phyloP scores from a whole-genome alignment of 176 grass and related monocot species.

The Musa itinerans region DNA sequence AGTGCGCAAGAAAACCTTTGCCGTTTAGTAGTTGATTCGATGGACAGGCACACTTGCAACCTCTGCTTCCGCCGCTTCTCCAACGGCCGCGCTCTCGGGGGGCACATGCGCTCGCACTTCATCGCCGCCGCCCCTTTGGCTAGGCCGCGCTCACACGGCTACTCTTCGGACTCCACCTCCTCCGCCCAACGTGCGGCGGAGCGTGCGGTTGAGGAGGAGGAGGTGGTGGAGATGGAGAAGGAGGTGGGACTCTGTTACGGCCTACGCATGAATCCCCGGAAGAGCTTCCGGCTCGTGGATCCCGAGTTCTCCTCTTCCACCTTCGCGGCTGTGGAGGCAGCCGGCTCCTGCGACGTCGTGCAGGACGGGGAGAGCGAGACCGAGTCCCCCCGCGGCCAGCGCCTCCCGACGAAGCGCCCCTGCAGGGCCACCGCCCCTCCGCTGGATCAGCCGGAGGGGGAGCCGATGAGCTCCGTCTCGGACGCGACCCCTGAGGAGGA shows the following conservation, averaged over 20 bases:
- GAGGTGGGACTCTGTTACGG: not conserved
- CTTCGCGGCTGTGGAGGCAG: not conserved
- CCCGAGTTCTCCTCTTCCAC: constrained; percentile 2
- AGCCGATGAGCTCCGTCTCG: constrained; percentile 51
- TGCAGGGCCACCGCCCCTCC: constrained; percentile 2
- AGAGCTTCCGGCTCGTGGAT: constrained; percentile 14
- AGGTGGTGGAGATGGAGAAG: not conserved
- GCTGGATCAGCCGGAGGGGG: constrained; percentile 19
- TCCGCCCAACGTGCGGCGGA: not conserved
- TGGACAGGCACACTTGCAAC: constrained; percentile 79
- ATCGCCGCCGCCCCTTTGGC: constrained; percentile 2
- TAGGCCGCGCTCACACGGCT: no score
- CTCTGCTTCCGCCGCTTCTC: constrained; percentile 75
- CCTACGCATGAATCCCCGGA: constrained; percentile 11
- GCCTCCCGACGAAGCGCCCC: constrained; percentile 35
- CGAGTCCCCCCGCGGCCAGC: constrained; percentile 35
- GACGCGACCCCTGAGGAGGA: constrained; percentile 58
- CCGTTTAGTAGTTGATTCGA: constrained; percentile 4
- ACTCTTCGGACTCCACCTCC: not conserved
- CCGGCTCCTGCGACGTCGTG: not conserved
- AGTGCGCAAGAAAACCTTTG: not conserved
- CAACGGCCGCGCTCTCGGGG: constrained; percentile 64
- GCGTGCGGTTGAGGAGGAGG: not conserved
- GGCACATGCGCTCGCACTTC: constrained; percentile 72
- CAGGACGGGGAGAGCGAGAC: constrained; percentile 69